These are phyloP conservation scores for Xylaria scruposa DNA, from an alignment of 495 filamentous ascomycete species.

Conservation along the genomic window DNA sequence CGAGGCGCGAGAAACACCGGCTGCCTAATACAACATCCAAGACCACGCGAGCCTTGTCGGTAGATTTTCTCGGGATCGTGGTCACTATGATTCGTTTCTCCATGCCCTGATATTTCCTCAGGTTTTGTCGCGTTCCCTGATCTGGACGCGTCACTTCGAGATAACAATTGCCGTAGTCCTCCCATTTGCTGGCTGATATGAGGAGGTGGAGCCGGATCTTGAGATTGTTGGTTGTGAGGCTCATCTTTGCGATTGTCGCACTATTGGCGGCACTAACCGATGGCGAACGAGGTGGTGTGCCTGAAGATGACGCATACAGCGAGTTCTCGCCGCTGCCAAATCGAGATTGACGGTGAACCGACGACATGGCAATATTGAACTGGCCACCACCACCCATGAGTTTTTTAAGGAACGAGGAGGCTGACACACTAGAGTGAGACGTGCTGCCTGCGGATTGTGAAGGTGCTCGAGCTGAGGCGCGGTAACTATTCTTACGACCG, in stretches of 20 bases:
- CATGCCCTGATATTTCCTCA: constrained; percentile 59
- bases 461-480: constrained; percentile 60
- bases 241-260: constrained; percentile 66
- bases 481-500: constrained; percentile 65
- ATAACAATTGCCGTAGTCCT: constrained; percentile 84
- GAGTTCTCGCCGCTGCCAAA: constrained; percentile 62
- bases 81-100: constrained; percentile 85
- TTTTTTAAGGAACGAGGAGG: constrained; percentile 72
- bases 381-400: constrained; percentile 57
- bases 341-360: constrained; percentile 54
- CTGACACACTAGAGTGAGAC: constrained; percentile 69
- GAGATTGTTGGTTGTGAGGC: constrained; percentile 74
- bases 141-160: constrained; percentile 79
- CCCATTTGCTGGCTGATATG: constrained; percentile 80
- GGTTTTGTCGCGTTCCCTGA: constrained; percentile 59
- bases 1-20: constrained; percentile 83
- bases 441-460: constrained; percentile 50
- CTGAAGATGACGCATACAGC: constrained; percentile 62
- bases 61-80: constrained; percentile 57
- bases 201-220: constrained; percentile 84
- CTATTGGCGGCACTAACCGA: constrained; percentile 62
- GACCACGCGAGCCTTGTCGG: constrained; percentile 69
- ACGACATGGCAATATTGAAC: constrained; percentile 75
- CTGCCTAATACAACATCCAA: constrained; percentile 85
- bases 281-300: constrained; percentile 64